These are phyloP conservation scores for Celoporthe dispersa DNA, from an alignment of 2,329 filamentous ascomycete genomes.

Conservation along the genomic window DNA sequence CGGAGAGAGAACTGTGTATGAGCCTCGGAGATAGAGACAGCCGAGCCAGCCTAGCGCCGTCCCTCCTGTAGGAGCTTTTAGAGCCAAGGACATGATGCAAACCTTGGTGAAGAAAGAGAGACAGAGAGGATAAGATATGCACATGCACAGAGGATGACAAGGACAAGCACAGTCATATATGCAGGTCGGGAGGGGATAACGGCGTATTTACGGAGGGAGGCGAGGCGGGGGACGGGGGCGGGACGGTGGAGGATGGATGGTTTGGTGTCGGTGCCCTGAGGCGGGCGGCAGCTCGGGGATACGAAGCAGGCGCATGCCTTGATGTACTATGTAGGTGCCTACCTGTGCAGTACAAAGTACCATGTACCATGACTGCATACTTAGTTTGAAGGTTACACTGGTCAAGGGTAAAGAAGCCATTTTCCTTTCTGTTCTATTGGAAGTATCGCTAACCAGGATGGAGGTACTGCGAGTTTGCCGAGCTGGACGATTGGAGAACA, in stretches of 20 bases:
- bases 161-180: no score
- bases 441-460: not conserved
- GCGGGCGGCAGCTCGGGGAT: slow-evolving; percentile 5
- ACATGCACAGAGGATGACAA: not conserved
- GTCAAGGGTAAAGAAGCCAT: slow-evolving; percentile 19
- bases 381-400: no score
- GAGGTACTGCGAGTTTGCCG: slow-evolving; percentile 20
- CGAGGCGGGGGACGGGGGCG: not conserved
- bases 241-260: not conserved
- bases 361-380: no score
- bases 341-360: no score
- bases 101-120: no score
- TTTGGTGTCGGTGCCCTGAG: not conserved
- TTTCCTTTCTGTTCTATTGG: not conserved
- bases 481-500: slow-evolving; percentile 12
- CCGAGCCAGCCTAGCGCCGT: not conserved
- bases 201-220: slow-evolving; percentile 11
- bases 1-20: no score
- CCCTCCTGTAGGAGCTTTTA: no score
- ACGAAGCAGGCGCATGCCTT: not conserved
- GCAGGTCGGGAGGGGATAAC: not conserved
- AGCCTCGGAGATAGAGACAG: not conserved
- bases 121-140: not conserved
- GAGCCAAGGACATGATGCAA: no score
- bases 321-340: no score